Evolutionary conservation across 2,329 filamentous ascomycete genomes (phyloP), one percentile per base, ranked within the genome.

Genomic region (Cercospora sesami): DNA sequence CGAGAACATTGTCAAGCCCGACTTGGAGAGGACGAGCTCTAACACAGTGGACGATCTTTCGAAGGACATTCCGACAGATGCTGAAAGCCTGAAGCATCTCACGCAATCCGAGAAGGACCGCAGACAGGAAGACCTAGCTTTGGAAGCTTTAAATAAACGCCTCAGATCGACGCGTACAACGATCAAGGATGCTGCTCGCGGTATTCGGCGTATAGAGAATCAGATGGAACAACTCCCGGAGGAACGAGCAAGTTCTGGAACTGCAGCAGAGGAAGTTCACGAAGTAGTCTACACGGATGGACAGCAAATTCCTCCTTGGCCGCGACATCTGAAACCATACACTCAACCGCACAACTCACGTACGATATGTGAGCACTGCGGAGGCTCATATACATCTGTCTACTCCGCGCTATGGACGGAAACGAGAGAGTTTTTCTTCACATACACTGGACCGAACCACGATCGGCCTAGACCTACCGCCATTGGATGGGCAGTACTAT

Each of bases 171-270:
- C 81, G 30, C 75, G 79, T 6, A 80, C 78, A 3, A 81, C 77
- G 63, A 79, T 84, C 42, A 79, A 81, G 65, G 81, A 84, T 63
- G 80, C 78, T 5, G 80, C 78, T 63, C 76, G 79, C 12, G 81
- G 81, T 16, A 77, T 84, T 59, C 77, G 76, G 31, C 74, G 81
- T 14, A 77, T 83, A 4, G 81, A 81, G 69, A 75, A 80, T 48
- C 75, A 73, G 45, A 77, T 83, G 42, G 81, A 82, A 48, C 72
- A 69, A 30, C 64, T 67, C 3, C 55, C 60, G 23, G 67, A 64
- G 16, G 55, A 33, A n/a, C 53, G 36, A n/a, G 21, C 57, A n/a
- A 42, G 33, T 23, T 10, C 42, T 28, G 45, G 33, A 58, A 31
- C 30, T 55, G 39, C 28, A 36, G 21, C 28, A 6, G 58, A 33